These are phyloP conservation scores for Candida sanyiensis DNA, from an alignment of 805 yeast genomes.

Conservation along the genomic window DNA sequence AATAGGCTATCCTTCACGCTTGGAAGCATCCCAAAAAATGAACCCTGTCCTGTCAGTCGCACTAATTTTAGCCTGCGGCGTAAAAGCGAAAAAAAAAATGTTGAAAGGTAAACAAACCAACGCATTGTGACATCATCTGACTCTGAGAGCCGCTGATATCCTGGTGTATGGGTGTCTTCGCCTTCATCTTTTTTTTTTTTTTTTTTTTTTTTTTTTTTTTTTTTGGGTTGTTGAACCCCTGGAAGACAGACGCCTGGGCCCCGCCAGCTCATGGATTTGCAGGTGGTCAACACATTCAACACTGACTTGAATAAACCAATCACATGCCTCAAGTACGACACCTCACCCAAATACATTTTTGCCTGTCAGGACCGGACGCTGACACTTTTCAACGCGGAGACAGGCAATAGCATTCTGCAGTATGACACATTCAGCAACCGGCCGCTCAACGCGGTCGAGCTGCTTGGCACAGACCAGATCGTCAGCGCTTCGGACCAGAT, in stretches of 20 bases:
- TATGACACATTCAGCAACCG: slow-evolving; percentile 9
- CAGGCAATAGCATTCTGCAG: neutral
- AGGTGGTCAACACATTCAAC: too few species aligned
- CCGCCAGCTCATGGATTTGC: too few species aligned
- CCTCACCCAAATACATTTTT: slow-evolving; percentile 5
- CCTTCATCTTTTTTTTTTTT: too few species aligned
- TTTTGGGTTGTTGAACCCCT: too few species aligned
- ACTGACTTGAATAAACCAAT: neutral
- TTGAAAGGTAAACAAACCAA: too few species aligned
- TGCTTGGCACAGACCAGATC: slow-evolving; percentile 9
- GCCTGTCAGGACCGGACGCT: slow-evolving; percentile 10
- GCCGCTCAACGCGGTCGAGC: slow-evolving; percentile 9
- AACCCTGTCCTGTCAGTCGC: too few species aligned
- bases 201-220: too few species aligned
- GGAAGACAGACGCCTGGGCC: too few species aligned
- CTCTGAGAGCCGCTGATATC: neutral
- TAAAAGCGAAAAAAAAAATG: neutral
- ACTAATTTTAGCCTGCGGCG: too few species aligned
- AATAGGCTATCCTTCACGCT: too few species aligned
- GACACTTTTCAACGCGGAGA: slow-evolving; percentile 2
- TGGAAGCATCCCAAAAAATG: too few species aligned
- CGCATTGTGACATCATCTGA: neutral
- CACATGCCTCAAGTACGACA: neutral
- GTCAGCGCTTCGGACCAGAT: slow-evolving; percentile 16
- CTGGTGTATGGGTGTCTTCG: neutral